These are phyloP conservation scores for Kregervanrija pseudodelftensis DNA, from an alignment of 805 yeast genomes.

Conservation along the genomic window DNA sequence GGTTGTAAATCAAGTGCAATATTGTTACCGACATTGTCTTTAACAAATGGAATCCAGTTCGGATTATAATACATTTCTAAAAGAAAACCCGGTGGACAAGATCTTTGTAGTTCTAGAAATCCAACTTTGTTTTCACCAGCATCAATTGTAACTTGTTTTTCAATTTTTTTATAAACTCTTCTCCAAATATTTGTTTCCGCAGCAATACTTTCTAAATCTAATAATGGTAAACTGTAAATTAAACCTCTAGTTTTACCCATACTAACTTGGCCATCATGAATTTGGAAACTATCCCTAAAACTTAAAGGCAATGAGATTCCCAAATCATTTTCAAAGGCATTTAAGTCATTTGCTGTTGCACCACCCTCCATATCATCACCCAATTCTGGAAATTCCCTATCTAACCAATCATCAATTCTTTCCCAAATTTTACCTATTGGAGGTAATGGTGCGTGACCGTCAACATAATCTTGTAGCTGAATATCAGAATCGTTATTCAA, in stretches of 20 bases:
- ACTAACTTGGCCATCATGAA: conserved; percentile 88
- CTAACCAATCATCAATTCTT: conserved; percentile 79
- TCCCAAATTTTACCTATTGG: conserved; percentile 83
- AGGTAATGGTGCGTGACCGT: conserved; percentile 46
- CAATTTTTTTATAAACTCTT: conserved; percentile 40
- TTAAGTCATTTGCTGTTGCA: conserved; percentile 73
- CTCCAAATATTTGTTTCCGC: conserved; percentile 86
- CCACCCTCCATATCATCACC: conserved; percentile 70
- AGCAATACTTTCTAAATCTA: conserved; percentile 75
- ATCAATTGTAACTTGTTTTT: conserved; percentile 17
- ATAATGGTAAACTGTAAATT: conserved; percentile 69
- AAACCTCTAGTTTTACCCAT: conserved; percentile 73
- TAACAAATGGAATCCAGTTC: conserved; percentile 85
- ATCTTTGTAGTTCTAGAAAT: conserved; percentile 46
- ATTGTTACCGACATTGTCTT: conserved; percentile 87
- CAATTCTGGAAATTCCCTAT: conserved; percentile 72
- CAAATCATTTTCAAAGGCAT: conserved; percentile 78
- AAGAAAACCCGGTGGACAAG: conserved; percentile 71
- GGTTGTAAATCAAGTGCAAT: conserved; percentile 86
- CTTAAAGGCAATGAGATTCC: conserved; percentile 70
- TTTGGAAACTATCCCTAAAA: conserved; percentile 67
- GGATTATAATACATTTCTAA: conserved; percentile 81
- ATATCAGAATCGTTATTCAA: conserved; percentile 49
- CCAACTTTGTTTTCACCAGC: conserved; percentile 11
- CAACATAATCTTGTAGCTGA: conserved; percentile 32